These are phyloP conservation scores for Arthrocladium fulminans DNA, from an alignment of 2,329 filamentous ascomycete species.

Conservation along the genomic window DNA sequence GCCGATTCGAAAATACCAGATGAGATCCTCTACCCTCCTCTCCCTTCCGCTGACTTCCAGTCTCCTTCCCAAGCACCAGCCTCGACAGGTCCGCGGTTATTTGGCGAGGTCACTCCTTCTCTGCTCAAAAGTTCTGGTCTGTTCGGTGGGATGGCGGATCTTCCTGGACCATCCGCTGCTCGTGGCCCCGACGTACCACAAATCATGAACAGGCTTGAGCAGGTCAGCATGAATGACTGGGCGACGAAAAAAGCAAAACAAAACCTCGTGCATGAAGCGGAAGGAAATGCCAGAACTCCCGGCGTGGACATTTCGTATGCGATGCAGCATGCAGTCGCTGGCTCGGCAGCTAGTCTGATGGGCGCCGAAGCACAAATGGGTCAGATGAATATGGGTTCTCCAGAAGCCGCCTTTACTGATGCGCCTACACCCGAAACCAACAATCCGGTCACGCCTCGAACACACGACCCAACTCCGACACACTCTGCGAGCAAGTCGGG, in stretches of 20 bases:
- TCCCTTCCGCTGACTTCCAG: constrained; percentile 20
- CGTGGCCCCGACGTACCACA: constrained; percentile 19
- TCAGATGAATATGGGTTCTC: constrained; percentile 40
- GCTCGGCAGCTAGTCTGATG: constrained; percentile 38
- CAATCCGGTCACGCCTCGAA: constrained; percentile 29
- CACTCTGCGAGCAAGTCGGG: constrained; percentile 10
- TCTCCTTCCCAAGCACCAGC: neutral
- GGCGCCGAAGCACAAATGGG: constrained; percentile 41
- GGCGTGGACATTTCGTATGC: constrained; percentile 28
- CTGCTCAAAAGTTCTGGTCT: constrained; percentile 46
- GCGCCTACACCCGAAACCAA: constrained; percentile 26
- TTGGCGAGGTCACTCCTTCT: constrained; percentile 53
- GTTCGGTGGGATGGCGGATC: constrained; percentile 27
- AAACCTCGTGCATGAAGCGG: neutral
- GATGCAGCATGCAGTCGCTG: constrained; percentile 26
- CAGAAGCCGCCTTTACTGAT: constrained; percentile 28
- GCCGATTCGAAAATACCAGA: constrained; percentile 16
- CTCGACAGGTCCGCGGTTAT: constrained; percentile 36
- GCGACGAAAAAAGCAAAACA: constrained; percentile 20
- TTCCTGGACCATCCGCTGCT: neutral
- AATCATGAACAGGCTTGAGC: constrained; percentile 23
- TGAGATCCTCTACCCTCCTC: constrained; percentile 35
- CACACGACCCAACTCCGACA: constrained; percentile 24
- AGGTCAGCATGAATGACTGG: constrained; percentile 32
- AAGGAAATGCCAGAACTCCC: neutral